A percentile compares a stretch with the other conserved stretches of the same genome.
phyloP scores from a whole-genome alignment of 192 early-diverging fungal species.

The Coemansia sp. region DNA sequence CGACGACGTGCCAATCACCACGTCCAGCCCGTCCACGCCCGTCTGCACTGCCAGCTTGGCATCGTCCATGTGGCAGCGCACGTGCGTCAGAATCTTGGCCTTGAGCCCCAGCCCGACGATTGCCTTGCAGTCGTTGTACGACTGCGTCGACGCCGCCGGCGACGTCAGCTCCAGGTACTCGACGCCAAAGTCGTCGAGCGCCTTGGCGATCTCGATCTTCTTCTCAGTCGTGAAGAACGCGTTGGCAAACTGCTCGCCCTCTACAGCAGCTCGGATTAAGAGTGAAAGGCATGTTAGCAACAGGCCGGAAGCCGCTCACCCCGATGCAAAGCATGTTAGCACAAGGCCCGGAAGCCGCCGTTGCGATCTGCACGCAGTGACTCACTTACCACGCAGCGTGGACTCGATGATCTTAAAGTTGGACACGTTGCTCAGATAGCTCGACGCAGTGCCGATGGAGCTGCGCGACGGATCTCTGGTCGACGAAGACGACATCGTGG shows the following conservation, averaged over 20 bases:
- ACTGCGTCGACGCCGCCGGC: constrained; percentile 96
- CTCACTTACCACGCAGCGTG: constrained; percentile 79
- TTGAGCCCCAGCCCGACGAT: constrained; percentile 94
- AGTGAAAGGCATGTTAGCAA: constrained; percentile 9
- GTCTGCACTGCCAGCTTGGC: constrained; percentile 96
- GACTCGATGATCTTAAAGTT: constrained; percentile 98
- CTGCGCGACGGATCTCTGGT: constrained; percentile 53
- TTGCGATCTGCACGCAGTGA: constrained; percentile 55
- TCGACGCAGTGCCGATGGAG: constrained; percentile 52
- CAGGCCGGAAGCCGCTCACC: constrained; percentile 14
- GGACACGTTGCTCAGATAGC: constrained; percentile 79
- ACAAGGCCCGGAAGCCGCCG: no score
- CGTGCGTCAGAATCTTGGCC: constrained; percentile 97
- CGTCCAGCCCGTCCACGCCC: constrained; percentile 95
- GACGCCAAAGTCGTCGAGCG: constrained; percentile 97
- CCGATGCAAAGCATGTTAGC: background rate
- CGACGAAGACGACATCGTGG: constrained; percentile 29
- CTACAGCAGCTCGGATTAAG: constrained; percentile 37
- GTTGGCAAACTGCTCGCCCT: constrained; percentile 99
- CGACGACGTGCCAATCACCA: constrained; percentile 97
- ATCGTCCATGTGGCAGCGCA: constrained; percentile 99
- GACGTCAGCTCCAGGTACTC: constrained; percentile 99
- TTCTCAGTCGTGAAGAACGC: constrained; percentile 98
- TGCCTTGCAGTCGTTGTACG: constrained; percentile 87
- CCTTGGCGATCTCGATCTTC: constrained; percentile 98